Base-by-base conservation (phyloP, 2,329 filamentous ascomycete genomes). In the Pseudocercospora macadamiae region DNA sequence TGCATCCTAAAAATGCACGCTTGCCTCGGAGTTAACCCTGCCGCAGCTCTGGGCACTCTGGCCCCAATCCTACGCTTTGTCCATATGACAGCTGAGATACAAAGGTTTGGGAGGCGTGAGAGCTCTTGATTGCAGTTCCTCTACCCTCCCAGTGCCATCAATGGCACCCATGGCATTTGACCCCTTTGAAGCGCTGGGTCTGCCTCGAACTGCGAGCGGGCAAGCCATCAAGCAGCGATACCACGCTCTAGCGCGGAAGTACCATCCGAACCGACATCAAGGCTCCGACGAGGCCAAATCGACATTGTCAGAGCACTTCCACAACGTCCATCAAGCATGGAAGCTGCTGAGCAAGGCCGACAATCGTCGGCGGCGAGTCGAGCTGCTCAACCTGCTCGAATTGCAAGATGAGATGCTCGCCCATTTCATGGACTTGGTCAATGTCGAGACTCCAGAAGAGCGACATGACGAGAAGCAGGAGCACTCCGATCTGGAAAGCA, bases 191-290 rank as follows among this genome's bases (percentile, higher is more conserved):
- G 86, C 93, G 51, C 85, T 99, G 4, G 85, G 82, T 25, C 75
- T 99, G 45, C 83, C 88, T 44, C 85, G 85, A 61, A 80, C 84
- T 58, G 92, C 92, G 14, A 90, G 89, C 0, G 78, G 86, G 32
- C 86, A 91, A 63, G 85, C 96, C 69, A 85, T 99, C 77, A 97
- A 96, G 75, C 86, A 86, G 14, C 91, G 91, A 21, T 99, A 99
- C 78, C 89, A 91, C 71, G 96, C 96, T 72, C 85, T 89, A 53
- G 95, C 95, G 4, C 80, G 97, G 54, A 91, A 86, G 74, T 86
- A 93, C 69, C 95, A 99, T 67, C 80, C 80, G 4, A 73, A 72
- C 44, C 62, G 70, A 62, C 79, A 79, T 91, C 82, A 66, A 76
- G 54, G 55, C 25, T 66, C 65, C 48, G 66, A 63, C 90, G 86